A percentile compares a stretch with the other conserved stretches of the same genome.
phyloP scores from a whole-genome alignment of 768 basidiomycete species.

The Leucosporidium creatinivorum region DNA sequence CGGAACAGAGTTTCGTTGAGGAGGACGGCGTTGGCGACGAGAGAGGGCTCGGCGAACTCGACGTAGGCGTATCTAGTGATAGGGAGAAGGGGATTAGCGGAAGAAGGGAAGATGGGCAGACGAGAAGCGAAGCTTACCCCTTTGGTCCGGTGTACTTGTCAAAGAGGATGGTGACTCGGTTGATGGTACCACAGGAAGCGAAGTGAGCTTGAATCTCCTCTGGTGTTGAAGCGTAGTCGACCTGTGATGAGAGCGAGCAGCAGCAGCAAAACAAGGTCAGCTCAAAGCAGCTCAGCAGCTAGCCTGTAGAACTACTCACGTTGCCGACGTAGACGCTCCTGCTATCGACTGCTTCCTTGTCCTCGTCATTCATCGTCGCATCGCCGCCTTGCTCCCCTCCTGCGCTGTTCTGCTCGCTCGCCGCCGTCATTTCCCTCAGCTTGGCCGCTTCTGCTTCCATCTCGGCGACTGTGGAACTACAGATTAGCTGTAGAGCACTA shows the following conservation, averaged over 20 bases:
- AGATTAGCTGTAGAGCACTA: no score
- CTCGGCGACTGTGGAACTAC: slow-evolving; percentile 55
- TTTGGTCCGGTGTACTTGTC: slow-evolving; percentile 99
- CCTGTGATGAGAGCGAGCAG: slow-evolving; percentile 50
- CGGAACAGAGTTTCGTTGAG: slow-evolving; percentile 95
- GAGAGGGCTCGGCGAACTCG: slow-evolving; percentile 88
- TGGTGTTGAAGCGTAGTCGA: slow-evolving; percentile 93
- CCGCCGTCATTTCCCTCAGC: slow-evolving; percentile 72
- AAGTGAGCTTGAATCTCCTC: slow-evolving; percentile 98
- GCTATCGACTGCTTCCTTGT: slow-evolving; percentile 67
- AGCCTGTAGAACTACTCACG: slow-evolving; percentile 50
- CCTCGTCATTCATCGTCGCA: slow-evolving; percentile 76
- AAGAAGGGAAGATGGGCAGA: slow-evolving; percentile 21
- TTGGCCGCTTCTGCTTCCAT: slow-evolving; percentile 89
- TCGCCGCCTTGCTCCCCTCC: slow-evolving; percentile 45
- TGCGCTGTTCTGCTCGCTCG: slow-evolving; percentile 18
- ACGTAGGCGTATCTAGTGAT: slow-evolving; percentile 83
- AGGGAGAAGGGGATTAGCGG: not conserved
- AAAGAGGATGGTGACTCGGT: slow-evolving; percentile 96
- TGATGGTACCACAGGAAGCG: slow-evolving; percentile 94
- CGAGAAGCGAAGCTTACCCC: slow-evolving; percentile 55
- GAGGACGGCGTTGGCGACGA: slow-evolving; percentile 80
- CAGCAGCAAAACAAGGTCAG: not conserved
- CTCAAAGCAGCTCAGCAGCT: not conserved
- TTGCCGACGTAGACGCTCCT: slow-evolving; percentile 94